Conservation (phyloP, 805 yeast species). For the Yamadazyma sp. region DNA sequence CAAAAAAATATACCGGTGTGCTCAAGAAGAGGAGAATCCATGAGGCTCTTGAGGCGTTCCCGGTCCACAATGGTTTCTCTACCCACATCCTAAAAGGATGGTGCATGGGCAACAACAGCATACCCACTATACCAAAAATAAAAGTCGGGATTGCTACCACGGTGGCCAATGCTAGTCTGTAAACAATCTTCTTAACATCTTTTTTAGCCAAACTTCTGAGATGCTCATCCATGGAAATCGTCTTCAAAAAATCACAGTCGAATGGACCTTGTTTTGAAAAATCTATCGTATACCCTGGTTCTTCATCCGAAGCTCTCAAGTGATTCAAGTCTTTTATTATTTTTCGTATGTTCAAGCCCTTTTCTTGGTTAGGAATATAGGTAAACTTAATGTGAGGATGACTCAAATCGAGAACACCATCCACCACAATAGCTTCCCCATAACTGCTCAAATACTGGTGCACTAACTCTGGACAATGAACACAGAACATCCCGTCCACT, state of each 20-base stretch:
- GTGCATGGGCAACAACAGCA: conserved; percentile 52
- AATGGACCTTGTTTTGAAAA: conserved; percentile 33
- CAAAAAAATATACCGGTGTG: conserved; percentile 72
- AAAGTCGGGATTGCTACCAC: conserved; percentile 66
- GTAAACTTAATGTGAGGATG: conserved; percentile 63
- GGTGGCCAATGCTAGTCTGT: conserved; percentile 49
- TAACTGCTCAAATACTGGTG: conserved; percentile 47
- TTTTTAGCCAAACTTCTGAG: conserved; percentile 46
- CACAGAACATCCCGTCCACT: conserved; percentile 69
- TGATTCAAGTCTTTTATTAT: conserved; percentile 51
- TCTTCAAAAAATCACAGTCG: conserved; percentile 52
- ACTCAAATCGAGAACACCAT: conserved; percentile 53
- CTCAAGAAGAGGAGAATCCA: conserved; percentile 66
- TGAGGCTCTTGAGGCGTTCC: conserved; percentile 58
- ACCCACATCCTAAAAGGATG: conserved; percentile 52
- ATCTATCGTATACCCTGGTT: conserved; percentile 18
- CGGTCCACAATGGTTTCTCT: conserved; percentile 61
- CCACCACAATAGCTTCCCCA: conserved; percentile 58
- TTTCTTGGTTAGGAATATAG: conserved; percentile 53
- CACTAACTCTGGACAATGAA: conserved; percentile 62
- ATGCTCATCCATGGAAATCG: conserved; percentile 63
- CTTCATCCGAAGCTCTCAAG: conserved; percentile 30
- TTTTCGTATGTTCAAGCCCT: conserved; percentile 52
- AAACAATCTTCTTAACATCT: conserved; percentile 48
- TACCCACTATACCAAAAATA: conserved; percentile 65